Evolutionary conservation across 169 alveolate genomes (phyloP).

Genomic region (Plasmodium inui): DNA sequence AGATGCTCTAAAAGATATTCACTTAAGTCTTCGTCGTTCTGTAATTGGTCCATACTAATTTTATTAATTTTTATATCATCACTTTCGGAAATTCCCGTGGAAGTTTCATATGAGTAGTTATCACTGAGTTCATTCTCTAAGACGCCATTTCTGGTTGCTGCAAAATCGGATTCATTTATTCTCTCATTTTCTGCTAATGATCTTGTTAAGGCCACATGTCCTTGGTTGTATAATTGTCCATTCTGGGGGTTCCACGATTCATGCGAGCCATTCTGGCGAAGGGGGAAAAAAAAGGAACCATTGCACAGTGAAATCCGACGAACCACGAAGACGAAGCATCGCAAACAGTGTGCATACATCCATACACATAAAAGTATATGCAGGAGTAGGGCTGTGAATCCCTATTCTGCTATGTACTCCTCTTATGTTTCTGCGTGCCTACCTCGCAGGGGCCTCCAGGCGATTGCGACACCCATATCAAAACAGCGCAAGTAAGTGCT

Average conservation of each 20-base stretch:
- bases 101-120: neutral
- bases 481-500: conserved; percentile 2
- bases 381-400: neutral
- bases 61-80: neutral
- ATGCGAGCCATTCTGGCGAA: neutral
- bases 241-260: conserved; percentile 4
- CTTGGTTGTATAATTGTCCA: neutral
- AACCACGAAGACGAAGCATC: no score
- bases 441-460: neutral
- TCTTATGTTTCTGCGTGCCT: neutral
- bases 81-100: neutral
- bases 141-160: neutral
- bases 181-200: neutral
- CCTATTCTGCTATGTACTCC: neutral
- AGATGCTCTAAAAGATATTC: neutral
- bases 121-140: neutral
- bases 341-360: neutral
- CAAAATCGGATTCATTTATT: neutral
- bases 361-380: neutral
- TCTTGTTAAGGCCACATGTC: neutral
- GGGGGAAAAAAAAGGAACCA: neutral
- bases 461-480: conserved; percentile 9
- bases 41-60: neutral
- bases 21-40: neutral
- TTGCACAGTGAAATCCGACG: neutral